These are phyloP conservation scores for Sporothrix sp. DNA, from an alignment of 2,329 filamentous ascomycete species.

Conservation along the genomic window DNA sequence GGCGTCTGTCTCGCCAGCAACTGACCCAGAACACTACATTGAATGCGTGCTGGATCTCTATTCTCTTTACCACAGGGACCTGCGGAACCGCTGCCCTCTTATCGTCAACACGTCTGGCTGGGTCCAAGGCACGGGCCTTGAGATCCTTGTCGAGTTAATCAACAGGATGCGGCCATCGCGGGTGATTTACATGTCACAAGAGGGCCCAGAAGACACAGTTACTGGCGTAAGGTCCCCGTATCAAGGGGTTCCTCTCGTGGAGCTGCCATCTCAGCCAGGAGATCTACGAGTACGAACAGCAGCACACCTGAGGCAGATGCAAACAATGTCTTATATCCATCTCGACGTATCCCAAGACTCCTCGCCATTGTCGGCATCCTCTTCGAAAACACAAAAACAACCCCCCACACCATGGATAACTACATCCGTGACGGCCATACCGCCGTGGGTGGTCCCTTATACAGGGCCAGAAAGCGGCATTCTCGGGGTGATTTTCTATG, in stretches of 20 bases:
- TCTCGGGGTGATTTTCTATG: slow-evolving; percentile 57
- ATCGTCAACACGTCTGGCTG: slow-evolving; percentile 68
- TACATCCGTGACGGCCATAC: slow-evolving; percentile 43
- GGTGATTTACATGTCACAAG: slow-evolving; percentile 58
- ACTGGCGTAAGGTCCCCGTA: slow-evolving; percentile 40
- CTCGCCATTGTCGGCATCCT: no score
- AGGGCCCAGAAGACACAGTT: slow-evolving; percentile 49
- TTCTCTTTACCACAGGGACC: slow-evolving; percentile 40
- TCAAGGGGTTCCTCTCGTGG: slow-evolving; percentile 31
- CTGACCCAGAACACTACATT: slow-evolving; percentile 57
- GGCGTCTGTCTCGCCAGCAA: slow-evolving; percentile 53
- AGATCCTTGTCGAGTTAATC: slow-evolving; percentile 51
- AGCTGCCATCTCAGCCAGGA: slow-evolving; percentile 50
- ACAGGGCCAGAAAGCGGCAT: slow-evolving; percentile 41
- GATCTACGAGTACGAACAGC: slow-evolving; percentile 50
- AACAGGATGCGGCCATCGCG: slow-evolving; percentile 45
- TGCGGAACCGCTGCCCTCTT: slow-evolving; percentile 40
- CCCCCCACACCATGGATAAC: slow-evolving; percentile 35
- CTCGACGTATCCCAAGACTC: slow-evolving; percentile 21
- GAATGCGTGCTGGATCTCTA: slow-evolving; percentile 55
- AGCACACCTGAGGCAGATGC: slow-evolving; percentile 60
- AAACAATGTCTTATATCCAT: slow-evolving; percentile 75
- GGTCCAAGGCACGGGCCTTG: slow-evolving; percentile 60
- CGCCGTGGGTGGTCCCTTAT: slow-evolving; percentile 56
- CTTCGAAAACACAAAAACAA: background rate